Conservation (phyloP, 2,329 filamentous ascomycete genomes). For the Xylaria multiplex region DNA sequence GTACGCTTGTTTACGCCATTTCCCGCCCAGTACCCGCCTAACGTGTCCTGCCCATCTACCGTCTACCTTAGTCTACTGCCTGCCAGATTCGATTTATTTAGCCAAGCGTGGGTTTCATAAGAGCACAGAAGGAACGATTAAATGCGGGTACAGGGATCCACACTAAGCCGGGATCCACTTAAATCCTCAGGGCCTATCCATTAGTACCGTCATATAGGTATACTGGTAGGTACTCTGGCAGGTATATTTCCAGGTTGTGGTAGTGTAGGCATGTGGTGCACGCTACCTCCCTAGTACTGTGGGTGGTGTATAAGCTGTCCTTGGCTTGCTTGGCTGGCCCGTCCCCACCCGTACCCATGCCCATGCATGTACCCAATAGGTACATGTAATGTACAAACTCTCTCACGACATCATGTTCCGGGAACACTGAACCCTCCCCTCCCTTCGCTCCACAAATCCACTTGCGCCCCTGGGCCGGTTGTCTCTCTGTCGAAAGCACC, state of each 20-base stretch:
- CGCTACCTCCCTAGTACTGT: neutral
- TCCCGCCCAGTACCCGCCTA: constrained; percentile 22
- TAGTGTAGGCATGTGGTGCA: neutral
- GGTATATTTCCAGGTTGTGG: too few relatives aligned
- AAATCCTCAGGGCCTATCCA: constrained; percentile 24
- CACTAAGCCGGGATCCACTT: constrained; percentile 37
- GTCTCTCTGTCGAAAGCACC: constrained; percentile 43
- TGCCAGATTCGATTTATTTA: constrained; percentile 36
- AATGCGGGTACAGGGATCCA: constrained; percentile 36
- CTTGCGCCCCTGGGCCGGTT: constrained; percentile 44
- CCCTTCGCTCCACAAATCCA: constrained; percentile 46
- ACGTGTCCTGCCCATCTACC: constrained; percentile 11
- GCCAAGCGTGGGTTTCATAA: constrained; percentile 38
- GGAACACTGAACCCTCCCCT: constrained; percentile 44
- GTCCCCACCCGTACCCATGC: constrained; percentile 21
- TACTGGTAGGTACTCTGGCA: too few relatives aligned
- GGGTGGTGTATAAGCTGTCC: neutral
- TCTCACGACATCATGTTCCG: constrained; percentile 45
- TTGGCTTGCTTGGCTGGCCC: constrained; percentile 7
- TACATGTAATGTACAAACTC: constrained; percentile 43
- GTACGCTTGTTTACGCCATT: constrained; percentile 28
- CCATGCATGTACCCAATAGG: constrained; percentile 36
- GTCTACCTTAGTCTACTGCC: constrained; percentile 8
- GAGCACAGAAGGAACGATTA: constrained; percentile 36
- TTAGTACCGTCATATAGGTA: too few relatives aligned